These are phyloP conservation scores for Curvularia eragrostidis DNA, from an alignment of 2,329 filamentous ascomycete genomes.

Conservation along the genomic window DNA sequence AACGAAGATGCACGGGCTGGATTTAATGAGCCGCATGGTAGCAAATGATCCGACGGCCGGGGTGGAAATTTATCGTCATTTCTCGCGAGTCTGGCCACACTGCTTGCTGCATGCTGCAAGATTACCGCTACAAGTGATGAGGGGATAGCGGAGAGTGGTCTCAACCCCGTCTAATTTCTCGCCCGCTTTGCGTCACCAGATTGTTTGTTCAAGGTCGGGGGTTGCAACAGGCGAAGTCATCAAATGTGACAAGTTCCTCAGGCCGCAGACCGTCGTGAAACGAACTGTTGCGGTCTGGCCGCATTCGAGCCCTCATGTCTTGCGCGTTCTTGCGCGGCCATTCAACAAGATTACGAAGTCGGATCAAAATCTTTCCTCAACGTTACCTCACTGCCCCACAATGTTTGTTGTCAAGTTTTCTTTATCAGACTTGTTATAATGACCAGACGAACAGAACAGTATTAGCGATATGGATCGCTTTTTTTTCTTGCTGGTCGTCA, in stretches of 20 bases:
- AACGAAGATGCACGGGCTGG: constrained; percentile 8
- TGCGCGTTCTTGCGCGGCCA: constrained; percentile 18
- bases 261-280: constrained; percentile 16
- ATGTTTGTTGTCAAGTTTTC: neutral
- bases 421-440: constrained; percentile 2
- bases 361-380: neutral
- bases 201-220: constrained; percentile 30
- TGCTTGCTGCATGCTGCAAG: constrained; percentile 4
- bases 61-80: constrained; percentile 27
- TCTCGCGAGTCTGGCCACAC: constrained; percentile 19
- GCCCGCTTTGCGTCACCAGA: constrained; percentile 23
- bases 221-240: constrained; percentile 31
- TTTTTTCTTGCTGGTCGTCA: constrained; percentile 2
- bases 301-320: constrained; percentile 9
- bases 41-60: constrained; percentile 10
- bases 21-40: constrained; percentile 8
- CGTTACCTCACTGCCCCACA: constrained; percentile 10
- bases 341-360: constrained; percentile 12
- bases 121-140: constrained; percentile 19
- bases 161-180: constrained; percentile 24
- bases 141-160: constrained; percentile 22
- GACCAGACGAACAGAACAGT: neutral
- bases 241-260: constrained; percentile 24
- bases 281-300: constrained; percentile 8
- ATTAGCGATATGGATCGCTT: constrained; percentile 3